phyloP scores from a whole-genome alignment of 1,284 basidiomycete genomes.

The Rhodotorula sp. region DNA sequence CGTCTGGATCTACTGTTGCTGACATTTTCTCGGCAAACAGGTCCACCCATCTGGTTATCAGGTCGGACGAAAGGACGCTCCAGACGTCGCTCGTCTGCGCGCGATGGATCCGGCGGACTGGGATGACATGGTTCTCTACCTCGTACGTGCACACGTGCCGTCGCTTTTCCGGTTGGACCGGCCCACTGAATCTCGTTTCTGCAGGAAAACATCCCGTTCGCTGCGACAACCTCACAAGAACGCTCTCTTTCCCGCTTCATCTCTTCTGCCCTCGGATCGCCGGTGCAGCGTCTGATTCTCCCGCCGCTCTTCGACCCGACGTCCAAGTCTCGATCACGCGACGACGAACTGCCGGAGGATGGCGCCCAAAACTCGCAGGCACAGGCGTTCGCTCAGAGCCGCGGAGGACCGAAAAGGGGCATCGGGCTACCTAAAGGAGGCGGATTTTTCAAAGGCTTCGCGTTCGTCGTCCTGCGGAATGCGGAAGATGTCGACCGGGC shows the following conservation, averaged over 20 bases:
- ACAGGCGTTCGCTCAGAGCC: constrained; percentile 11
- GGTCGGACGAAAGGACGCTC: constrained; percentile 12
- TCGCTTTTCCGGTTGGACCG: too few relatives aligned
- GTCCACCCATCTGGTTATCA: constrained; percentile 37
- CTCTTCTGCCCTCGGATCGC: constrained; percentile 17
- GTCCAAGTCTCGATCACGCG: constrained; percentile 6
- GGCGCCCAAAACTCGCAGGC: constrained; percentile 12
- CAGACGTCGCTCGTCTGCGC: constrained; percentile 24
- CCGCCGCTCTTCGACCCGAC: constrained; percentile 27
- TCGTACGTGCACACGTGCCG: constrained; percentile 11
- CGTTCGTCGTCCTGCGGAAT: constrained; percentile 33
- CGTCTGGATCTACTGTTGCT: not conserved
- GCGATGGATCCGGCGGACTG: constrained; percentile 30
- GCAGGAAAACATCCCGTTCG: constrained; percentile 36
- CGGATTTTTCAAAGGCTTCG: constrained; percentile 43
- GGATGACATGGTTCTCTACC: constrained; percentile 31
- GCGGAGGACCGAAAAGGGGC: not conserved
- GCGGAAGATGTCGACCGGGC: constrained; percentile 24
- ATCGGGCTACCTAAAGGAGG: constrained; percentile 37
- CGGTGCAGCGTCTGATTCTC: constrained; percentile 26
- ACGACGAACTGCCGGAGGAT: not conserved
- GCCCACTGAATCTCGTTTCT: fast-evolving
- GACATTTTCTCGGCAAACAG: not conserved
- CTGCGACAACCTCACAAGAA: not conserved
- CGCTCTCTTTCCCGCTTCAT: constrained; percentile 20